These are phyloP conservation scores for Penicillium taxi DNA, from an alignment of 495 filamentous ascomycete genomes.

Conservation along the genomic window DNA sequence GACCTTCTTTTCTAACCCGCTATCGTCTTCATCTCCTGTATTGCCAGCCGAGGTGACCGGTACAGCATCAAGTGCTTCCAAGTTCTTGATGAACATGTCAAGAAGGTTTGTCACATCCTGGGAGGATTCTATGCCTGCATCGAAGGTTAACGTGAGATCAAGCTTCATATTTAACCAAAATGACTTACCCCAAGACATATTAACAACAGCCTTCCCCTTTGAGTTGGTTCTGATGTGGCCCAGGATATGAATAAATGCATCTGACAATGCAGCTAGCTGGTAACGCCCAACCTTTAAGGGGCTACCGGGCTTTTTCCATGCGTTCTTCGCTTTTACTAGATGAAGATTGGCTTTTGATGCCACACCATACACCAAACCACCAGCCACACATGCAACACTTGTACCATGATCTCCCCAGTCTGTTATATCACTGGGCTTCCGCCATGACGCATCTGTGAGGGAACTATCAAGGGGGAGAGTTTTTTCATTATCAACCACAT, in stretches of 20 bases:
- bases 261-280: not conserved
- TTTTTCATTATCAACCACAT: not conserved
- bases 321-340: not conserved
- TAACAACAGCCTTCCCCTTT: not conserved
- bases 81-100: not conserved
- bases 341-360: not conserved
- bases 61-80: not conserved
- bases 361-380: not conserved
- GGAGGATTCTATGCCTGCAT: not conserved
- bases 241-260: not conserved
- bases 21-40: not conserved
- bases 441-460: not conserved
- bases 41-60: not conserved
- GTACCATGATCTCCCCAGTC: not conserved
- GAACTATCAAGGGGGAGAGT: not conserved
- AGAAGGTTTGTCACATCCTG: not conserved
- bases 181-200: conserved; percentile 1
- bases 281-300: not conserved
- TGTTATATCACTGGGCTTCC: not conserved
- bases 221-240: not conserved
- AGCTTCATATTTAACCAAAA: not conserved
- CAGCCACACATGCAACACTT: not conserved
- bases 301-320: not conserved
- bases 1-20: not conserved
- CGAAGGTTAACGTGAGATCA: not conserved